Conservation (phyloP, 2,329 filamentous ascomycete genomes). For the Shiraia bambusicola region DNA sequence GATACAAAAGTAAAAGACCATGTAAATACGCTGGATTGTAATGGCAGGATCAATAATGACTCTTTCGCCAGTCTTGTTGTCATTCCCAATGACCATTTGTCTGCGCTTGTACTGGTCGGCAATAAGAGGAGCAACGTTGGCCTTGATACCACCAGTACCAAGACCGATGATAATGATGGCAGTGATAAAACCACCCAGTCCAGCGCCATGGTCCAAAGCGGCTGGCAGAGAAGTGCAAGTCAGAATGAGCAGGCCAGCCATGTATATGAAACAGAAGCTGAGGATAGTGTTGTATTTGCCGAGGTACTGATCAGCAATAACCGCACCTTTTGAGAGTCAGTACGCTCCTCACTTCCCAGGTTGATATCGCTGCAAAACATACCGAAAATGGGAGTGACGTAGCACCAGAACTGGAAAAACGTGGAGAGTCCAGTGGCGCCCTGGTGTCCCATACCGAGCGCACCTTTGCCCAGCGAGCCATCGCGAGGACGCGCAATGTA, state of each 20-base stretch:
- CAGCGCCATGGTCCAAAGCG: conserved; percentile 62
- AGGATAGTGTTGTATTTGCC: conserved; percentile 73
- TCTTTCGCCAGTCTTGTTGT: conserved; percentile 48
- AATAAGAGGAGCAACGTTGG: conserved; percentile 64
- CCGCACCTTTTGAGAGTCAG: conserved; percentile 46
- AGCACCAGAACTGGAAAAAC: conserved; percentile 50
- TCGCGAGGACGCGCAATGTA: conserved; percentile 49
- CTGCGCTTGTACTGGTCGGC: conserved; percentile 51
- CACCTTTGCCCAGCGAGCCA: conserved; percentile 43
- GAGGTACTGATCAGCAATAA: conserved; percentile 67
- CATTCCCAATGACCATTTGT: conserved; percentile 45
- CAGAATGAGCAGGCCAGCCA: conserved; percentile 67
- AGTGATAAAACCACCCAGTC: conserved; percentile 64
- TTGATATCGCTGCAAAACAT: background rate
- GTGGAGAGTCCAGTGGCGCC: conserved; percentile 49
- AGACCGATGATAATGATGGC: conserved; percentile 68
- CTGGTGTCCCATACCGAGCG: conserved; percentile 48
- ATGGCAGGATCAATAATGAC: conserved; percentile 51
- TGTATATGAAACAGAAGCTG: conserved; percentile 64
- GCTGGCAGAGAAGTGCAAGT: conserved; percentile 64
- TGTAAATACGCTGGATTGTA: conserved; percentile 53
- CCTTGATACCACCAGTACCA: conserved; percentile 80
- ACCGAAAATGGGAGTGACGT: conserved; percentile 22
- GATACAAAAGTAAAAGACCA: conserved; percentile 73
- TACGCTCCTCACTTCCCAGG: background rate